Evolutionary conservation across 208 protist genomes (phyloP), one percentile per base, ranked within the genome.

Genomic region (Trypanosoma scelopori): DNA sequence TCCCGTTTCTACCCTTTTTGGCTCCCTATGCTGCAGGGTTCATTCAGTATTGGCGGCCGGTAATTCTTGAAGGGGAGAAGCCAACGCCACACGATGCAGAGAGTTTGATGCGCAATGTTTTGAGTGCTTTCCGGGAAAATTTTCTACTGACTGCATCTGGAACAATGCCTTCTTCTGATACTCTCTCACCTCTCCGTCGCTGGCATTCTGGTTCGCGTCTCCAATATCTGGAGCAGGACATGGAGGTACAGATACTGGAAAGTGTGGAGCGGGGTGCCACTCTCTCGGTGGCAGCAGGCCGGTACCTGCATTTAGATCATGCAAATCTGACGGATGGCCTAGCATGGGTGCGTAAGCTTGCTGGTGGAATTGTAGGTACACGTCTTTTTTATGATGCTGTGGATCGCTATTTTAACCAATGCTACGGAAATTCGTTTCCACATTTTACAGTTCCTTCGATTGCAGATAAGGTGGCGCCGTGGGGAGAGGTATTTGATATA

Each of bases 11-110:
- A 23, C 76, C 76, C 30, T 76, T 89, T 49, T 71, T 90, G 5
- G 78, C 81, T 5, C 79, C 78, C 15, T 94, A 88, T 69, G 83
- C 79, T 7, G 81, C 82, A 39, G 85, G 85, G 15, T 91, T 91
- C 74, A 65, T 90, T 37, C 70, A 79, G 27, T 76, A 79, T 55
- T 69, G 68, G 15, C 65, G 81, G 53, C 51, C 81, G 50, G 74
- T 69, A 51, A 25, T 50, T 35, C 45, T 70, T 7, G 65, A 47
- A 0, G 71, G 66, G 7, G 74, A 57, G 27, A 46, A 35, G 9
- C 39, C 79, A 25, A 74, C n/a, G 2, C 47, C 68, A 11, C 39
- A 56, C 20, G 69, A 81, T 6, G 49, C 67, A n/a, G 65, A 56
- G 52, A 46, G 46, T 12, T 68, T 79, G 5, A 46, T 69, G 18